Evolutionary conservation across 345 rosid genomes (phyloP).

Genomic region (Hibiscus trionum): DNA sequence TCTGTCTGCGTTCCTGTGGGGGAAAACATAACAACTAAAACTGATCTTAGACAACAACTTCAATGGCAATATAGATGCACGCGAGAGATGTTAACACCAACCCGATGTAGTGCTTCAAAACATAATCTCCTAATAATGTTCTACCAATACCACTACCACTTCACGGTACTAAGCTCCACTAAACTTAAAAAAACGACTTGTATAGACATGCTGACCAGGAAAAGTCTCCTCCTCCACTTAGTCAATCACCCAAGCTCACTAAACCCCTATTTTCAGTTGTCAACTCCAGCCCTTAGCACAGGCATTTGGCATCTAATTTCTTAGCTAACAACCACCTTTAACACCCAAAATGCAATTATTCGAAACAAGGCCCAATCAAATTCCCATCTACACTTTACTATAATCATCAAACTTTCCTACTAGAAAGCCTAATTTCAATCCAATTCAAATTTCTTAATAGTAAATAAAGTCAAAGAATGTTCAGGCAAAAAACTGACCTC

Average conservation of each 20-base stretch:
- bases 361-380: neutral
- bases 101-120: neutral
- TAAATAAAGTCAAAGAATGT: neutral
- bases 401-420: neutral
- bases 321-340: neutral
- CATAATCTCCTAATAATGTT: neutral
- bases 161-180: neutral
- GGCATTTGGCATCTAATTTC: neutral
- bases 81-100: neutral
- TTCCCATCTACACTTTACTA: neutral
- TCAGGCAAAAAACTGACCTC: conserved; percentile 27
- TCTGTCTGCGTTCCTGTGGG: neutral
- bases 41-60: neutral
- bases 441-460: neutral
- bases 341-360: neutral
- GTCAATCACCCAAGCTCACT: neutral
- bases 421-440: neutral
- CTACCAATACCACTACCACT: neutral
- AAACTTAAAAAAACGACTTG: neutral
- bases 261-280: neutral
- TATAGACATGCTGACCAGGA: neutral
- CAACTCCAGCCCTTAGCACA: neutral
- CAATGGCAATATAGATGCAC: neutral
- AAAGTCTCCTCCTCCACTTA: neutral
- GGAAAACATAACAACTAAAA: neutral